Evolutionary conservation across 768 basidiomycete species (phyloP).

Genomic region (Hygrocybe punicea): DNA sequence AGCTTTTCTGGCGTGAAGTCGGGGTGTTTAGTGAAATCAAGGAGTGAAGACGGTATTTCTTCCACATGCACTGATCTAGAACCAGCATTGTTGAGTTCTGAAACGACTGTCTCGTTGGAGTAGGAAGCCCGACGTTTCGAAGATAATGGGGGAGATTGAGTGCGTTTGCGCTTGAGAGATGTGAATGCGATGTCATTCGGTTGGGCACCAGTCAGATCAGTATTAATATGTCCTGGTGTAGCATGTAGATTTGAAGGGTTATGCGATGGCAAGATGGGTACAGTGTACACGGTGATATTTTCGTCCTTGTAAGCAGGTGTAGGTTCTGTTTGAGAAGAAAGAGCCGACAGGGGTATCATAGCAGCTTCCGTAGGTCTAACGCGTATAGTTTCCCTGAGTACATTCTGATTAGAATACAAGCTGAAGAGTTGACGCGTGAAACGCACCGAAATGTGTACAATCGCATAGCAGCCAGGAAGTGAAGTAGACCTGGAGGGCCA

Average conservation of each 20-base stretch:
- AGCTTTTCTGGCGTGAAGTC: constrained; percentile 38
- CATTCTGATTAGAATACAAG: too few species aligned
- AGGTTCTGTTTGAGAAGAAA: constrained; percentile 14
- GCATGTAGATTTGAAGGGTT: background rate
- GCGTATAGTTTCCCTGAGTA: constrained; percentile 5
- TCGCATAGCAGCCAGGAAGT: constrained; percentile 69
- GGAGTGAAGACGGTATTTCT: constrained; percentile 19
- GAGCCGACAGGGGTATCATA: background rate
- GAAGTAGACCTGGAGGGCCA: constrained; percentile 72
- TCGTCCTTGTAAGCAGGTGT: constrained; percentile 58
- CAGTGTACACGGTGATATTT: constrained; percentile 61
- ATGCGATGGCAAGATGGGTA: constrained; percentile 39
- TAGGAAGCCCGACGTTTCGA: background rate
- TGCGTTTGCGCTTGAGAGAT: constrained; percentile 46
- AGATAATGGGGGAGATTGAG: constrained; percentile 40
- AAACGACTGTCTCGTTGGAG: too few species aligned
- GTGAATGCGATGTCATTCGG: too few species aligned
- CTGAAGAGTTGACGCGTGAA: too few species aligned
- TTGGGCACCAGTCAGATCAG: too few species aligned
- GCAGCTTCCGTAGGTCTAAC: background rate
- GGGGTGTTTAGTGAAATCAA: constrained; percentile 17
- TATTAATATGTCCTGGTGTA: constrained; percentile 11
- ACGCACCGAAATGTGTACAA: constrained; percentile 61
- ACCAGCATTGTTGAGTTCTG: too few species aligned
- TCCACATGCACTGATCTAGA: background rate